phyloP scores from a whole-genome alignment of 805 yeast species.

The Metschnikowia henanensis region DNA sequence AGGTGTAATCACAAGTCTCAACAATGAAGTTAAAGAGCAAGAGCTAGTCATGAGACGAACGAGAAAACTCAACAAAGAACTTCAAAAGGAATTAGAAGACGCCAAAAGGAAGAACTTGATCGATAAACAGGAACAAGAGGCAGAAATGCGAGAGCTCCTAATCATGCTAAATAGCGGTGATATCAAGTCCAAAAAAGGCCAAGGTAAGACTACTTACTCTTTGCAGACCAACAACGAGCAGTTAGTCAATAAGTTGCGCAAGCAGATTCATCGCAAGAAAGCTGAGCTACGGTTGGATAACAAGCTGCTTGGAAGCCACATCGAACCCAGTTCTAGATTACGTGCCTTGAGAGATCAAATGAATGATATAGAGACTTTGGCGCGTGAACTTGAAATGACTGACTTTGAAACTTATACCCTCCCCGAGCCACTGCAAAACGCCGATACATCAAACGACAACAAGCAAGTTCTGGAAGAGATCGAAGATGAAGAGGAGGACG shows the following conservation, averaged over 20 bases:
- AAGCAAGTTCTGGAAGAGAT: slow-evolving; percentile 11
- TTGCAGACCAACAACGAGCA: slow-evolving; percentile 35
- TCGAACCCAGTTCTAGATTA: slow-evolving; percentile 77
- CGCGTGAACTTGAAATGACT: slow-evolving; percentile 81
- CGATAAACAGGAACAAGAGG: slow-evolving; percentile 74
- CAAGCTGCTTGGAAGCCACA: slow-evolving; percentile 47
- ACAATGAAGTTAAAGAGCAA: slow-evolving; percentile 62
- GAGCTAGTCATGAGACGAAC: slow-evolving; percentile 57
- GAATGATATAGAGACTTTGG: slow-evolving; percentile 83
- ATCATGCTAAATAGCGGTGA: slow-evolving; percentile 55
- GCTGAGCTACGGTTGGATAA: slow-evolving; percentile 48
- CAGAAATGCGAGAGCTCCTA: slow-evolving; percentile 73
- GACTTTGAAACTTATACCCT: slow-evolving; percentile 56
- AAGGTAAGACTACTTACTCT: slow-evolving; percentile 38
- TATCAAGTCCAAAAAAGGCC: slow-evolving; percentile 30
- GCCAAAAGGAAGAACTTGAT: slow-evolving; percentile 55
- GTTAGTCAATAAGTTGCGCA: slow-evolving; percentile 42
- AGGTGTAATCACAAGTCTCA: slow-evolving; percentile 61
- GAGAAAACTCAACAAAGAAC: slow-evolving; percentile 59
- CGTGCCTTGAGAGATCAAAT: slow-evolving; percentile 76
- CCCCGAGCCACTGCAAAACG: slow-evolving; percentile 11
- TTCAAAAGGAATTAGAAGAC: slow-evolving; percentile 62
- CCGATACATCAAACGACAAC: slow-evolving; percentile 10
- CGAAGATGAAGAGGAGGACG: slow-evolving; percentile 15
- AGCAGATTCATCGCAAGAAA: slow-evolving; percentile 46